Evolutionary conservation across 768 basidiomycete species (phyloP).

Genomic region (Pleurotus salmoneostramineus): DNA sequence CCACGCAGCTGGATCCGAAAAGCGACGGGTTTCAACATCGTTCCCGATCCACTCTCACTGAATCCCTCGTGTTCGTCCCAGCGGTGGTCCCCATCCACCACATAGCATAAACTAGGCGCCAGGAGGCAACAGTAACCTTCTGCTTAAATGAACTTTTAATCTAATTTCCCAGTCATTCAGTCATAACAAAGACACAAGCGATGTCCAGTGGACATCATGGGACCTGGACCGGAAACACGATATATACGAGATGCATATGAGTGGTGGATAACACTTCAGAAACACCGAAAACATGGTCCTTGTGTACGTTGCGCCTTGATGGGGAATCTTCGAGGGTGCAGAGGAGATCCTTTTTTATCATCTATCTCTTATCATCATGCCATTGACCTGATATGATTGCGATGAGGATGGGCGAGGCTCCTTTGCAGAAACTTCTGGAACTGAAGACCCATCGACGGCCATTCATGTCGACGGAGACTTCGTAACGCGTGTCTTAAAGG

Average conservation of each 20-base stretch:
- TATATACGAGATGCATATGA: not conserved
- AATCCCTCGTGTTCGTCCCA: not conserved
- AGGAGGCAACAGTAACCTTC: not conserved
- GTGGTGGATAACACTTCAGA: not conserved
- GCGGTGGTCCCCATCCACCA: not conserved
- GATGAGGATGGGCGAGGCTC: not conserved
- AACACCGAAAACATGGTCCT: not conserved
- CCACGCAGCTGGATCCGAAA: not conserved
- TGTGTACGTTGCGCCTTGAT: slow-evolving; percentile 5
- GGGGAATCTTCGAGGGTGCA: slow-evolving; percentile 5
- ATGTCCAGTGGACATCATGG: slow-evolving; percentile 1
- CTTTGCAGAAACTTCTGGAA: slow-evolving; percentile 5
- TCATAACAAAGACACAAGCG: not conserved
- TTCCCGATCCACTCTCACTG: not conserved
- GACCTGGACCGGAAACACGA: not conserved
- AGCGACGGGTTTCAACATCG: not conserved
- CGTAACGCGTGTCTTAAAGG: not conserved
- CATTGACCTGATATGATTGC: slow-evolving; percentile 3
- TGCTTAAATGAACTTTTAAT: not conserved
- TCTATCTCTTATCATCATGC: slow-evolving; percentile 6
- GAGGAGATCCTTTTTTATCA: not conserved
- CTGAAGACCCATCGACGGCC: slow-evolving; percentile 1
- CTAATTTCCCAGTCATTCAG: not conserved
- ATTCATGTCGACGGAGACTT: slow-evolving; percentile 1
- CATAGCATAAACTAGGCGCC: not conserved